Evolutionary conservation across 768 basidiomycete genomes (phyloP), one percentile per base, ranked within the genome.

Genomic region (Galerina sulciceps): DNA sequence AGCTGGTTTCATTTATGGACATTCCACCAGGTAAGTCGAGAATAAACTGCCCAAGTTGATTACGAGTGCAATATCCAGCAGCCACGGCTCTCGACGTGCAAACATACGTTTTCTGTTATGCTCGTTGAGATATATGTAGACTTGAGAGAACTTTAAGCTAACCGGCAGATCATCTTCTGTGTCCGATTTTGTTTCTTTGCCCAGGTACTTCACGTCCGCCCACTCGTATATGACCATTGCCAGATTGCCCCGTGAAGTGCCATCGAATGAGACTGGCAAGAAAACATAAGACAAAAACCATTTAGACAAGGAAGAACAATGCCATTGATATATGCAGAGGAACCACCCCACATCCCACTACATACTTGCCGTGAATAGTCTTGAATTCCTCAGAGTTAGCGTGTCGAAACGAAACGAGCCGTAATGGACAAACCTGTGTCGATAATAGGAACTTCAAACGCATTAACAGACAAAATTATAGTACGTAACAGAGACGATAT

Each of bases 141-240:
- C 6, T 22, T n/a, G 20, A 57, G 31, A 59, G 20, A 55, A 51
- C 60, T 76, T 35, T 38, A 11, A 36, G 43, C 87, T 84, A 73
- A 94, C 90, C 62, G 90, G 90, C 49, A 89, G 67, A 55, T 78
- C 76, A 38, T 85, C 81, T 61, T 86, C 85, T 31, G 86, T 59
- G 40, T 69, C 66, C 26, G 63, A 40, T 10, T 55, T 58, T 40
- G 61, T 86, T 45, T 80, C 75, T 70, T 82, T 87, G 35, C 97
- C 97, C 2, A 99, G 81, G 69, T 92, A 95, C 45, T 80, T 75
- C 52, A 88, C 87, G 69, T 99, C 97, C 26, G 80, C 71, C 96
- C 96, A 99, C 75, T 99, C 96, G 68, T 98, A 99, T 20, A 99
- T 86, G 53, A 96, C 91, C 82, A 97, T 88, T 23, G 96, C 93